Base-by-base conservation (phyloP, 176 grass and related monocot species). In the Triticum timopheevii region DNA sequence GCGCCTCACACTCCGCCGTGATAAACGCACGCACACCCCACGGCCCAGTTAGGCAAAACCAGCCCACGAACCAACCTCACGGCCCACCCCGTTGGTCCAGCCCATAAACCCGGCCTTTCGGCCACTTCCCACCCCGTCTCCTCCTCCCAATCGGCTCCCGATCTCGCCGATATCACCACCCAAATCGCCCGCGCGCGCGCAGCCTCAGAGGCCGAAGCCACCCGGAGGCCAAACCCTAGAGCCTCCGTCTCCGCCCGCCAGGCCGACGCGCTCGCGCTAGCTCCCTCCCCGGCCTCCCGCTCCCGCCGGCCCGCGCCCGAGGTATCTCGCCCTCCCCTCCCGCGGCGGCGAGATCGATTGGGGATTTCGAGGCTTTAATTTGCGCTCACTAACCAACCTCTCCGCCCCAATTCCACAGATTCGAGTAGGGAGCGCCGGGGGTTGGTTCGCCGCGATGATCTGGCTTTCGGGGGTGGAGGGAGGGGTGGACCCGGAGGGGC, bases 171-270 rank as follows among this genome's bases (percentile, higher is more conserved):
- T 28, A 76, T 25, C 58, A 49, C 35, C 36, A 52, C 40, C 27
- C 58, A 47, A 47, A 24, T 11, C 15, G 13, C 84, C 65, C 84
- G 65, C 80, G 86, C 86, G 40, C 79, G 80, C 79, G 72, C 44
- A 77, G 63, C 62, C 79, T 63, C 44, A 69, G 63, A 69, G 2
- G 7, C 70, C 69, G 58, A 65, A 39, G 17, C 15, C 78, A 40
- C 12, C 69, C 67, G 2, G 4, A 24, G 15, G 2, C 77, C 35
- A 35, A 88, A 88, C 62, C 86, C 80, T 88, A 78, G 50, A 54
- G 36, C 80, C 38, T 12, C 12, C 54, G 15, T 71, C 75, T 8
- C 66, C 52, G 61, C 16, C 8, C 45, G 8, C 12, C 10, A 62
- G 74, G 28, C 25, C 25, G 16, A 72, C 42, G 31, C 13, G 1